Evolutionary conservation across 805 yeast genomes (phyloP).

Genomic region (Myxozyma nipponensis): DNA sequence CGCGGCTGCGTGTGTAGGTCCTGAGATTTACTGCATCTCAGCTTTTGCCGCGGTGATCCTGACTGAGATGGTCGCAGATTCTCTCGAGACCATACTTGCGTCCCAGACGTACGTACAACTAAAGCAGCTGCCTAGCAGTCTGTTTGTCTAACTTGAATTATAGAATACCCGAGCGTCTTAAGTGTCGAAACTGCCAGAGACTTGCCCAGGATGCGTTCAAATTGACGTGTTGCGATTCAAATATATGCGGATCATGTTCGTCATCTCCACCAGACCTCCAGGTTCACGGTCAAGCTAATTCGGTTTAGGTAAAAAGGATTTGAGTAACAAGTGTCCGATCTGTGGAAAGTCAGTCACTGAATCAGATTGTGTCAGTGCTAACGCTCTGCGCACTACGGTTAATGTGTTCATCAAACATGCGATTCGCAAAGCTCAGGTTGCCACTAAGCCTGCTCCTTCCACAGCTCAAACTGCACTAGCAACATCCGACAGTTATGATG

Average conservation of each 20-base stretch:
- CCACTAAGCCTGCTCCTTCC: neutral
- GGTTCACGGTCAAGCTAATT: neutral
- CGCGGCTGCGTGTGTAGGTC: too few species aligned
- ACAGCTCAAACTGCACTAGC: neutral
- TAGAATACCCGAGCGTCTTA: conserved; percentile 25
- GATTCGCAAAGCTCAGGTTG: conserved; percentile 14
- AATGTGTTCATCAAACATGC: conserved; percentile 25
- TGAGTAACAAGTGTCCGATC: conserved; percentile 13
- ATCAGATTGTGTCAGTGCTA: conserved; percentile 11
- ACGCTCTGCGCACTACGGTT: conserved; percentile 21
- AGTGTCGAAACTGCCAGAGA: conserved; percentile 18
- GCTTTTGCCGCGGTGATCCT: too few species aligned
- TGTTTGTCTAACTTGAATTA: too few species aligned
- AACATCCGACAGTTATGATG: neutral
- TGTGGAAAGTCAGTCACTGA: conserved; percentile 14
- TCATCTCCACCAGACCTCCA: neutral
- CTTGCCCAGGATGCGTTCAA: conserved; percentile 22
- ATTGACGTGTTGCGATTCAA: conserved; percentile 21
- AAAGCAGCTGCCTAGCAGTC: too few species aligned
- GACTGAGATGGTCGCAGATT: too few species aligned
- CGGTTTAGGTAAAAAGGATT: conserved; percentile 11
- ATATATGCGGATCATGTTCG: conserved; percentile 22
- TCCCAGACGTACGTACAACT: too few species aligned
- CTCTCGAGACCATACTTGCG: too few species aligned
- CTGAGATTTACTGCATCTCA: too few species aligned